Evolutionary conservation across 2,329 filamentous ascomycete genomes (phyloP).

Genomic region (Penicillium thymicola): DNA sequence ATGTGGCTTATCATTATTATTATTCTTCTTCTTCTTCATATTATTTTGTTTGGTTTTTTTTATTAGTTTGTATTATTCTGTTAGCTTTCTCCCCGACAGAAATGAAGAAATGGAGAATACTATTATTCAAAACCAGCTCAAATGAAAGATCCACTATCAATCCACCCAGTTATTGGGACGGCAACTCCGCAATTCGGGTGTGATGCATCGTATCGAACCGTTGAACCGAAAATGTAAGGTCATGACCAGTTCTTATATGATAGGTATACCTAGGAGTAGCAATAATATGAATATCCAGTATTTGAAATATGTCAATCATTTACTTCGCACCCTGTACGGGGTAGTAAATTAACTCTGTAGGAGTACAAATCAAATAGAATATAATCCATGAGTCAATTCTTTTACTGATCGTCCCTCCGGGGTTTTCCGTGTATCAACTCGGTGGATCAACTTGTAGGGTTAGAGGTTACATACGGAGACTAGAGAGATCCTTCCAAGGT

Average conservation of each 20-base stretch:
- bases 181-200: conserved; percentile 6
- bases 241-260: conserved; percentile 1
- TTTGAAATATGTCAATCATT: neutral
- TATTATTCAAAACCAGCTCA: neutral
- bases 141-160: neutral
- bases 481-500: neutral
- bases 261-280: neutral
- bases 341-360: too few relatives aligned
- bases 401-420: neutral
- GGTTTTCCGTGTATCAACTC: neutral
- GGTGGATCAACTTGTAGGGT: neutral
- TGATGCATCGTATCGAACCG: conserved; percentile 4
- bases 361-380: neutral
- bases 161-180: neutral
- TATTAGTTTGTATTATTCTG: neutral
- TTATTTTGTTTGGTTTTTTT: neutral
- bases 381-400: neutral
- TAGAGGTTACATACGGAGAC: neutral
- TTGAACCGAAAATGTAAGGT: conserved; percentile 5
- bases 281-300: neutral
- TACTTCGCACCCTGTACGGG: too few relatives aligned
- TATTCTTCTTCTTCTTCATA: neutral
- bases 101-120: neutral
- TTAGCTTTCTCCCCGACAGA: neutral
- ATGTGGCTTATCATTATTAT: conserved; percentile 6